Conservation (phyloP, 148 eudicot species). For the Pharnaceum exiguum region DNA sequence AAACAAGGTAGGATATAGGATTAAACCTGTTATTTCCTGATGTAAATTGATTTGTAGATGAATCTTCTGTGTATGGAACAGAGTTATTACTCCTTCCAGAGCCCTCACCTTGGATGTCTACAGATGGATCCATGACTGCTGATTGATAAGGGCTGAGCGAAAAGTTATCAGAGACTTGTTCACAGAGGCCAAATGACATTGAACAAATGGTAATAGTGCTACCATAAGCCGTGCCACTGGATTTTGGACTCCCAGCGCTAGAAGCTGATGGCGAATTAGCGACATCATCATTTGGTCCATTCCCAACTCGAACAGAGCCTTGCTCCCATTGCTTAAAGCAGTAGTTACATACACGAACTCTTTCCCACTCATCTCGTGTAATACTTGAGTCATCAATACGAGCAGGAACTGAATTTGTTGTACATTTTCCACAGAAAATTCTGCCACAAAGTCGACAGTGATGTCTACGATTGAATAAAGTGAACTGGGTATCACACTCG, state of each 20-base stretch:
- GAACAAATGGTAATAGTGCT: slow-evolving; percentile 56
- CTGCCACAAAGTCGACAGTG: slow-evolving; percentile 95
- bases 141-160: slow-evolving; percentile 58
- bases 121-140: slow-evolving; percentile 39
- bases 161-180: slow-evolving; percentile 32
- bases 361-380: slow-evolving; percentile 52
- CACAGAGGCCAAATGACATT: slow-evolving; percentile 47
- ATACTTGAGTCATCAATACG: slow-evolving; percentile 27
- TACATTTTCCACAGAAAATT: slow-evolving; percentile 86
- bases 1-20: slow-evolving; percentile 5
- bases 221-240: slow-evolving; percentile 55
- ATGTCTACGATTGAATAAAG: slow-evolving; percentile 80
- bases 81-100: slow-evolving; percentile 34
- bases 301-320: slow-evolving; percentile 38
- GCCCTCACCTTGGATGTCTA: slow-evolving; percentile 33
- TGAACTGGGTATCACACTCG: slow-evolving; percentile 84
- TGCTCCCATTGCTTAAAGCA: slow-evolving; percentile 87
- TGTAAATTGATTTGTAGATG: slow-evolving; percentile 32
- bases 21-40: slow-evolving; percentile 60
- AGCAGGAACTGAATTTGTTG: slow-evolving; percentile 72
- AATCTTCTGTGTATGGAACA: slow-evolving; percentile 35
- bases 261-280: slow-evolving; percentile 43
- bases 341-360: slow-evolving; percentile 78
- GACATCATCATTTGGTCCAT: slow-evolving; percentile 41
- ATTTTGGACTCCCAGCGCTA: slow-evolving; percentile 54